Base-by-base conservation (phyloP, 805 yeast genomes). In the Candida cerambycidarum region DNA sequence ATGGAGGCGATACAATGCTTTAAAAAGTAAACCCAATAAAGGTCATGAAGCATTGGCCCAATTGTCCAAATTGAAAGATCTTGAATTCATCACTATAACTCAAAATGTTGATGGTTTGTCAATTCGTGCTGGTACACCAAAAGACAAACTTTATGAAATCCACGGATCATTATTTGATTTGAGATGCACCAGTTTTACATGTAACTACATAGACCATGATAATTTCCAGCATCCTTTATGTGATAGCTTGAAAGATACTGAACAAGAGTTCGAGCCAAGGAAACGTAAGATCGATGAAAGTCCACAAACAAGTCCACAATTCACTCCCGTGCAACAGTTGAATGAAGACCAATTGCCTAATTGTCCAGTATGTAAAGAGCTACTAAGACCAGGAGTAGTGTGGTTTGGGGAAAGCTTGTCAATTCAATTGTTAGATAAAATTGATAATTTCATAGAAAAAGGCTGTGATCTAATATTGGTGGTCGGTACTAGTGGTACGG, bases 401-500 rank as follows among this genome's bases (percentile, higher is more conserved):
- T 89, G 96, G 97, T 88, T 85, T 63, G 97, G 97, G n/a, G 97
- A 89, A 61, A 75, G 89, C 12, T 65, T 89, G 34, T 88, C 95
- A 0, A 60, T 86, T 42, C 64, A 64, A 37, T 75, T 73, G 10
- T 75, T 89, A 44, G 82, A 80, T 46, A 65, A 65, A 32, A 88
- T 87, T 4, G 96, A 89, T 62, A 79, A 76, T 33, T 89, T 85
- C 52, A 71, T 88, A 5, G 74, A 78, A 50, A 55, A 67, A 9
- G 67, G 57, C 1, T 82, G 86, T 16, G 96, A 89, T 54, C 63
- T 89, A 54, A 80, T 88, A 3, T 65, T 89, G 39, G 95, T 89
- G 12, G 78, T 89, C 6, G 97, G 97, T 2, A 87, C 96, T 2
- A 82, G 90, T 24, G 88, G 92, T 4, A 70, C 82, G 0, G 89